These are phyloP conservation scores for Suhomyces kunorum DNA, from an alignment of 1,139 yeast genomes.

Conservation along the genomic window DNA sequence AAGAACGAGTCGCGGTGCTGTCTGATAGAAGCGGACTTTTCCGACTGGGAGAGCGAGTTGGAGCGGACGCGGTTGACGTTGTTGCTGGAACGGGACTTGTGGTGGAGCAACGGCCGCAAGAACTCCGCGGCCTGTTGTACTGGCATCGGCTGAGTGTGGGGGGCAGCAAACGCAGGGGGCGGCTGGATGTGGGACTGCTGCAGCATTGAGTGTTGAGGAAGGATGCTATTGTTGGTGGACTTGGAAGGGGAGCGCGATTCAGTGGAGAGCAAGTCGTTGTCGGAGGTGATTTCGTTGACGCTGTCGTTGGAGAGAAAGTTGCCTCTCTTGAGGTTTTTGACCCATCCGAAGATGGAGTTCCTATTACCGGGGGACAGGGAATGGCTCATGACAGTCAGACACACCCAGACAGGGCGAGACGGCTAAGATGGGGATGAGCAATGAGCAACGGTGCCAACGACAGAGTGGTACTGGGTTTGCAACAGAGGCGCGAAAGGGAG, in stretches of 20 bases:
- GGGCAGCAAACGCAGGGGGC: conserved; percentile 12
- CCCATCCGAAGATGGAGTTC: conserved; percentile 50
- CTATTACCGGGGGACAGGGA: conserved; percentile 46
- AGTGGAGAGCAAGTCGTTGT: conserved; percentile 27
- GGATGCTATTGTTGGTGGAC: conserved; percentile 15
- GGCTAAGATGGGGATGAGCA: background rate
- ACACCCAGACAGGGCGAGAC: background rate
- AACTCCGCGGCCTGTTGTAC: conserved; percentile 28
- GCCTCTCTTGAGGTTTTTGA: conserved; percentile 45
- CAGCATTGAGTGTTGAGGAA: conserved; percentile 13
- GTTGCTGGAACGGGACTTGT: conserved; percentile 52
- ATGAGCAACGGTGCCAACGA: background rate
- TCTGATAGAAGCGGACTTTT: conserved; percentile 39
- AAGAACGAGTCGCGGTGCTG: conserved; percentile 60
- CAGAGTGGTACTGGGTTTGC: background rate
- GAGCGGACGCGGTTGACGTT: conserved; percentile 47
- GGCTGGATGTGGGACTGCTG: conserved; percentile 10
- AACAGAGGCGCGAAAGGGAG: background rate
- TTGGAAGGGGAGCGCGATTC: conserved; percentile 31
- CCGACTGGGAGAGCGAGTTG: conserved; percentile 38
- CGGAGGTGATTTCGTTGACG: conserved; percentile 41
- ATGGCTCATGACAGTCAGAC: conserved; percentile 35
- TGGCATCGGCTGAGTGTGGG: conserved; percentile 15
- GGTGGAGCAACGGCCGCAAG: conserved; percentile 49
- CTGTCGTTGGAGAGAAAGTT: conserved; percentile 43